Evolutionary conservation across 106 monocot genomes (phyloP), one percentile per base, ranked within the genome.

Genomic region (Gastrodia elata): DNA sequence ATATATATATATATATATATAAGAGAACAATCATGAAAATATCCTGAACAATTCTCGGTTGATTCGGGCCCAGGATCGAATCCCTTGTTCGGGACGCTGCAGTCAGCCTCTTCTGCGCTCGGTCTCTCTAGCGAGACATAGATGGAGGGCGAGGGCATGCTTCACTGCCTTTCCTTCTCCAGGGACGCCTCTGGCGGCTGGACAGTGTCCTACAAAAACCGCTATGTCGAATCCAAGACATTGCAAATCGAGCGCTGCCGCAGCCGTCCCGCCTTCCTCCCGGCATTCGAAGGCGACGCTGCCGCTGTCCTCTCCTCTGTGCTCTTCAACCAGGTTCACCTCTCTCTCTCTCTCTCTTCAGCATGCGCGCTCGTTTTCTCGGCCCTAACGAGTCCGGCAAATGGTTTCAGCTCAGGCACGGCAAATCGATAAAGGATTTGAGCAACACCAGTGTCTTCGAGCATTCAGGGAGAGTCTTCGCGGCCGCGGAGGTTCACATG

Each of bases 91-190:
- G 87, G 87, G 5, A 74, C 79, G 0, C 71, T 82, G 26, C 79
- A 82, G 46, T 79, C 85, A 10, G 64, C 77, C 4, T 68, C 48
- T 18, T 88, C 84, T 0, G 14, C 75, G 20, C 80, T 84, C 10
- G 88, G 88, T 1, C 71, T 42, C 10, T 74, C 82, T 32, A 89
- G 76, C 24, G 39, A 80, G n/a, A 74, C 71, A 25, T 89, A 85
- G 89, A 74, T 89, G 6, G 83, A 89, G 38, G 85, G 85, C 0
- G 89, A 89, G 43, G 85, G 89, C 70, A 89, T 89, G 88, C 79
- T 88, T 37, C 88, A 88, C 40, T 82, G 80, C 42, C 37, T 84
- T 52, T 73, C 75, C 75, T 88, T 88, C 73, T n/a, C 74, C 32
- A 79, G 68, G 43, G 69, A 39, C 68, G 30, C 11, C 32, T n/a